Base-by-base conservation (phyloP, 2,329 filamentous ascomycete species). In the Proliferodiscus dingleyae region DNA sequence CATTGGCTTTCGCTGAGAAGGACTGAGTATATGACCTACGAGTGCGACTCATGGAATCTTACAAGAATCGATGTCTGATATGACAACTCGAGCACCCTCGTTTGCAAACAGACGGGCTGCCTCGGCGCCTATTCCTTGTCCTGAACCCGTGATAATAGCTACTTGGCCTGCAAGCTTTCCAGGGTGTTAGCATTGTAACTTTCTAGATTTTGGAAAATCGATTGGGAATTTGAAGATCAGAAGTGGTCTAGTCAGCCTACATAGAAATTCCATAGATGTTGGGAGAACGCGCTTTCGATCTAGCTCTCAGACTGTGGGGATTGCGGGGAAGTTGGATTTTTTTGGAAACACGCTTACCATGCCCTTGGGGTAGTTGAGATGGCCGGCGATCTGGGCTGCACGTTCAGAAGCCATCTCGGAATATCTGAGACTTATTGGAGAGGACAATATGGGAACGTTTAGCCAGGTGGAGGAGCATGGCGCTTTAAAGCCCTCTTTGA, bases 101-200 rank as follows among this genome's bases (percentile, higher is more conserved):
- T 89, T 91, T 10, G 87, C 88, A 60, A 95, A 94, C 3, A 94
- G 69, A 8, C 82, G 75, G 6, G 89, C 89, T 24, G 84, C 76
- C 68, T 95, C 89, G 22, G 88, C 89, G 19, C 89, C 89, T 64
- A 95, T 95, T 49, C 89, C 89, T 65, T 94, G 88, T 7, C 87
- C 88, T 15, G 83, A 81, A 36, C 89, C 88, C 2, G 89, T 95
- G 64, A 95, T 85, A 65, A 95, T 94, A 60, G 89, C 89, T 13
- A 85, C 80, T 64, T 95, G 88, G 42, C 85, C 85, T 23, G 77
- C 77, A 44, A 95, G 78, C n/a, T n/a, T n/a, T n/a, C n/a, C n/a
- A n/a, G n/a, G n/a, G n/a, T n/a, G n/a, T n/a, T n/a, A n/a, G n/a
- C n/a, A n/a, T n/a, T n/a, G n/a, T n/a, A n/a, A n/a, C n/a, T n/a